Conservation (phyloP, 1,139 yeast genomes). For the Suhomyces choctaworum region DNA sequence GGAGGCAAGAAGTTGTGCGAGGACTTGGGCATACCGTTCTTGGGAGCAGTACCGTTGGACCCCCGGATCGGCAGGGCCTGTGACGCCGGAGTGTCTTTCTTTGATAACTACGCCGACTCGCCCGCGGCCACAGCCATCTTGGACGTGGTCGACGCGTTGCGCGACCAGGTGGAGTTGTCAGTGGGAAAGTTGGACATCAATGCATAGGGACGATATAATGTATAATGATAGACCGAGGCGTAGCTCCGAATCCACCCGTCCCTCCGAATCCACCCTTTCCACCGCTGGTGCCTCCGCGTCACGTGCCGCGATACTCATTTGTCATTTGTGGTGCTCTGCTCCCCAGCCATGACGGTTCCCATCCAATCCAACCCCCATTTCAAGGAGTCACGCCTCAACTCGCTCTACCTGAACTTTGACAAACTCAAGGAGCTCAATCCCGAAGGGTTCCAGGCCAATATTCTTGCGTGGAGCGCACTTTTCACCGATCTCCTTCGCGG, state of each 20-base stretch:
- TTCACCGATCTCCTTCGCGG: conserved; percentile 23
- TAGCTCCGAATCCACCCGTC: neutral
- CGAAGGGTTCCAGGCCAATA: conserved; percentile 71
- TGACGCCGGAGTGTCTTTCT: conserved; percentile 84
- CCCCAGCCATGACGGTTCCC: neutral
- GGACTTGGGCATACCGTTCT: conserved; percentile 71
- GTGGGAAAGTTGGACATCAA: conserved; percentile 4
- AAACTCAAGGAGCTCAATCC: conserved; percentile 53
- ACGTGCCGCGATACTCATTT: neutral
- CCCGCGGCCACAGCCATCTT: conserved; percentile 90
- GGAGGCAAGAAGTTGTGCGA: conserved; percentile 86
- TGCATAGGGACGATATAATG: neutral
- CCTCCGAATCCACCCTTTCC: neutral
- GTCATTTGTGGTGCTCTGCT: no score
- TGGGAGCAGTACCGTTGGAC: conserved; percentile 94
- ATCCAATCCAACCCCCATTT: conserved; percentile 29
- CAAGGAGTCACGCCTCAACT: conserved; percentile 53
- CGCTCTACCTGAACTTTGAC: conserved; percentile 63
- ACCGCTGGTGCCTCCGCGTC: neutral
- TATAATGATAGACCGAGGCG: neutral
- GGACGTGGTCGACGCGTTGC: conserved; percentile 70
- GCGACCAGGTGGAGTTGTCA: conserved; percentile 44
- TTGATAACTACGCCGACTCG: conserved; percentile 83
- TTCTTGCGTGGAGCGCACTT: conserved; percentile 57
- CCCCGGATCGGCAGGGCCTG: conserved; percentile 91